These are phyloP conservation scores for Actinomucor elegans DNA, from an alignment of 371 early-diverging fungal species.

Conservation along the genomic window DNA sequence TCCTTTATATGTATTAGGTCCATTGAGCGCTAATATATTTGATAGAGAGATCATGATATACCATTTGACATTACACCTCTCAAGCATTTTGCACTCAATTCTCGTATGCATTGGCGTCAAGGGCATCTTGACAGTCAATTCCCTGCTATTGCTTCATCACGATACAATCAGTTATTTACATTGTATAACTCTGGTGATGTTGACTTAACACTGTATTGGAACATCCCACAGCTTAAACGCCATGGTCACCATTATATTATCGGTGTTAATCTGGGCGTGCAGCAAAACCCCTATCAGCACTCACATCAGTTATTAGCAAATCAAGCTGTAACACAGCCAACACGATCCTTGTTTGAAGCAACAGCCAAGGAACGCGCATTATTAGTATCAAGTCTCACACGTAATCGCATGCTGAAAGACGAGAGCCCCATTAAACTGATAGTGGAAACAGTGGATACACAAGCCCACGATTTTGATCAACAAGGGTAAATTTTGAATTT, in stretches of 20 bases:
- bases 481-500: conserved; percentile 52
- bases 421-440: conserved; percentile 69
- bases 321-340: no score
- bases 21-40: conserved; percentile 1
- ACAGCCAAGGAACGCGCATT: conserved; percentile 68
- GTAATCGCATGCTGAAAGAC: conserved; percentile 59
- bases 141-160: conserved; percentile 54
- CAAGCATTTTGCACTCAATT: conserved; percentile 62
- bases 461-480: conserved; percentile 50
- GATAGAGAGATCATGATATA: conserved; percentile 45
- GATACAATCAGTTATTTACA: conserved; percentile 62
- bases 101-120: conserved; percentile 76
- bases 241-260: conserved; percentile 87
- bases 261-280: conserved; percentile 84
- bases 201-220: conserved; percentile 89
- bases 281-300: conserved; percentile 67
- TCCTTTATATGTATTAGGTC: neutral
- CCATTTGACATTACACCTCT: conserved; percentile 54
- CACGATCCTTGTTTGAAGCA: conserved; percentile 64
- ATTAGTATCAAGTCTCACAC: conserved; percentile 61
- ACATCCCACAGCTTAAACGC: conserved; percentile 54
- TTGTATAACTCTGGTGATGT: conserved; percentile 82
- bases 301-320: neutral
- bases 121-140: conserved; percentile 60
- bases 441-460: conserved; percentile 39